Conservation (phyloP, 805 yeast species). For the Myxozyma udenii region DNA sequence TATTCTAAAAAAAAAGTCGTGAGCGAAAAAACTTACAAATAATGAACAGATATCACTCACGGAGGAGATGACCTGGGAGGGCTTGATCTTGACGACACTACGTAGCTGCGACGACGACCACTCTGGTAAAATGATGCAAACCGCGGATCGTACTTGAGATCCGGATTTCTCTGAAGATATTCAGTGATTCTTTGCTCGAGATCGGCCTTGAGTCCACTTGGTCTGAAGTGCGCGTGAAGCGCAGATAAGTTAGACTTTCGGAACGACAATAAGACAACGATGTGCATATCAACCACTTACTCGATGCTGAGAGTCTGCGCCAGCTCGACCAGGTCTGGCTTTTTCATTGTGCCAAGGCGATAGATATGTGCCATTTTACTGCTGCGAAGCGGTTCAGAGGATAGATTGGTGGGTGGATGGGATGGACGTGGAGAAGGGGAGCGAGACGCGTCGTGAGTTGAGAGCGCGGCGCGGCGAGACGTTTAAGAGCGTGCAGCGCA, state of each 20-base stretch:
- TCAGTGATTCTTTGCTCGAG: constrained; percentile 34
- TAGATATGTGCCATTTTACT: constrained; percentile 6
- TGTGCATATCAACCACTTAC: too few relatives aligned
- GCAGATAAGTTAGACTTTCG: neutral
- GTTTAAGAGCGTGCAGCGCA: neutral
- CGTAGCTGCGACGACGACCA: constrained; percentile 16
- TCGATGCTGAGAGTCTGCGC: constrained; percentile 40
- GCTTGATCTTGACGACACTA: neutral
- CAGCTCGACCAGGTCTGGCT: constrained; percentile 41
- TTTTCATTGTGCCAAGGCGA: constrained; percentile 40
- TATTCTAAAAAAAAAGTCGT: too few relatives aligned
- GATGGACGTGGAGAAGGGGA: neutral
- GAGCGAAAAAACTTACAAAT: neutral
- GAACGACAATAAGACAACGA: too few relatives aligned
- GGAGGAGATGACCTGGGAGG: constrained; percentile 1
- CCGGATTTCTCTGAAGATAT: constrained; percentile 25
- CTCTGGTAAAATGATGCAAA: constrained; percentile 27
- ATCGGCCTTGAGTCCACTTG: constrained; percentile 36
- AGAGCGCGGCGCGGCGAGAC: neutral
- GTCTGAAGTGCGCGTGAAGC: constrained; percentile 4
- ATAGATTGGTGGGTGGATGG: neutral
- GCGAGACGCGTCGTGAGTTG: neutral
- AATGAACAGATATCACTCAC: neutral
- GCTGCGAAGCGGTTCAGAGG: too few relatives aligned
- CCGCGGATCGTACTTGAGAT: constrained; percentile 27